These are phyloP conservation scores for Neurospora sp. DNA, from an alignment of 495 filamentous ascomycete species.

Conservation along the genomic window DNA sequence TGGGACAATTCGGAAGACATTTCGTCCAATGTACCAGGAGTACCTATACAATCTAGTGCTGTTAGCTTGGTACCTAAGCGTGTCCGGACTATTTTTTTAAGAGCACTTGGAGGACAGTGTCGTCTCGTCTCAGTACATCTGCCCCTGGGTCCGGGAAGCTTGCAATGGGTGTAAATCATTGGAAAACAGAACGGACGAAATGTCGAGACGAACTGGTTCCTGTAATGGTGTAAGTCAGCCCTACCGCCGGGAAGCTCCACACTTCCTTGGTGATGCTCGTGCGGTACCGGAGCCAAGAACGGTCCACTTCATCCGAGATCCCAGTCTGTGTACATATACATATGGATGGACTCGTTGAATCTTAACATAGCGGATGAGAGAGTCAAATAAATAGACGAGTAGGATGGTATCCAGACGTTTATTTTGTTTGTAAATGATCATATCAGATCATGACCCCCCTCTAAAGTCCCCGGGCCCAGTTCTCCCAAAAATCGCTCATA, in stretches of 20 bases:
- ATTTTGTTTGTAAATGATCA: not conserved
- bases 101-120: not conserved
- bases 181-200: not conserved
- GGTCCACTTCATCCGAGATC: not conserved
- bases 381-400: not conserved
- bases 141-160: not conserved
- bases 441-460: not conserved
- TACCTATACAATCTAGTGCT: too few relatives aligned
- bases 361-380: too few relatives aligned
- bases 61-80: too few relatives aligned
- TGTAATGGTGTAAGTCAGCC: not conserved
- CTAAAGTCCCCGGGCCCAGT: not conserved
- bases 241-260: not conserved
- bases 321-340: not conserved
- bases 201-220: not conserved
- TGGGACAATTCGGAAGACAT: too few relatives aligned
- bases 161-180: not conserved
- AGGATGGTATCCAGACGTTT: not conserved
- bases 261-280: not conserved
- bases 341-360: not conserved
- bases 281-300: not conserved
- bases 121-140: not conserved
- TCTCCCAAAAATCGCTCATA: not conserved
- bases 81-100: too few relatives aligned
- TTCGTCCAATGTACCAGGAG: too few relatives aligned